Evolutionary conservation across 108 stramenopile species (phyloP), one percentile per base, ranked within the genome.

Genomic region (Discostella pseudostelligera): DNA sequence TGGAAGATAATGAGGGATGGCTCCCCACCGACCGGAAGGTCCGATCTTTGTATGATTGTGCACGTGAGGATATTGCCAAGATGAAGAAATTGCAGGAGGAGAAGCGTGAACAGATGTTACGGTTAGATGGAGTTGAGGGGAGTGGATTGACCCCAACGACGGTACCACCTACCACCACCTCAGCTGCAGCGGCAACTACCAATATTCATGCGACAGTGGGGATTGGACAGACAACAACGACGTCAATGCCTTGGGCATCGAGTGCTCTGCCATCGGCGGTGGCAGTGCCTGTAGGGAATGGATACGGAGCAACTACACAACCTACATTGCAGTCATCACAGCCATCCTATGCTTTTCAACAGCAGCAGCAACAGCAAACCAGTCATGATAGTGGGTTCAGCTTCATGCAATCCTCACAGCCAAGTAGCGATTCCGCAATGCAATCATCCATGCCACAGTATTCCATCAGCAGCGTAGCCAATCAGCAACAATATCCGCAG

Each of bases 1-100:
- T 87, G 64, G 90, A 92, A 73, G 90, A 92, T 35, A 79, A 65
- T 19, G 74, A 88, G 65, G 82, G 80, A 32, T 92, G 84, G 81
- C 63, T 92, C 43, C 90, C 90, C 6, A 86, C 87, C 20, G 86
- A 87, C 63, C 65, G 90, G n/a, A 83, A 87, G 47, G 81, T 92
- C 13, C 57, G 90, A 35, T 71, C 74, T 9, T 69, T 91, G 44
- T 92, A 92, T 61, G 90, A 92, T 75, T 49, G 49, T n/a, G 70
- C 73, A 9, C 59, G 90, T 12, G 56, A 68, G 17, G 90, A 92
- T 61, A 76, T 92, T 35, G 79, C 76, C 20, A 55, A 56, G 32
- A 74, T 87, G 61, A 80, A 82, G 17, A 47, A 67, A 22, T 17
- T 62, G 21, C 77, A 77, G 71, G 76, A 49, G 19, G 74, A 81